phyloP scores from a whole-genome alignment of 2,329 filamentous ascomycete genomes.

The Penicillium sp. region DNA sequence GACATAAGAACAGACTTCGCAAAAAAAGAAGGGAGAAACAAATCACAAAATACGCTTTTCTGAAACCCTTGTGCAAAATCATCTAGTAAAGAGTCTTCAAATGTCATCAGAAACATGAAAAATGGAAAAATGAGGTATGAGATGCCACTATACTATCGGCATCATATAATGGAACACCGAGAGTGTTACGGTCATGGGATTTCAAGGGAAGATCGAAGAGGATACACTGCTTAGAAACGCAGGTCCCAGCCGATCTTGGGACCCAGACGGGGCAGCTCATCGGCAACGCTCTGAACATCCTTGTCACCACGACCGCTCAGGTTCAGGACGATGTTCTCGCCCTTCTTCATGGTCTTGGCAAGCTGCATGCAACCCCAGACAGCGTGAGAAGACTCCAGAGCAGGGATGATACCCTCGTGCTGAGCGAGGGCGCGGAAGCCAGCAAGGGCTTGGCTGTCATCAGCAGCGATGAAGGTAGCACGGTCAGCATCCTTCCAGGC shows the following conservation, averaged over 20 bases:
- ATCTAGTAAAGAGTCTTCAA: slow-evolving; percentile 1
- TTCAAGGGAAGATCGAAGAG: too few species aligned
- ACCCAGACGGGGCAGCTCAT: slow-evolving; percentile 85
- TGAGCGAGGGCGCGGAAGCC: slow-evolving; percentile 85
- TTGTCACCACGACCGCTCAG: slow-evolving; percentile 93
- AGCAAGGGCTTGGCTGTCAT: slow-evolving; percentile 84
- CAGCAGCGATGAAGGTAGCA: slow-evolving; percentile 87
- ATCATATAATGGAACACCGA: neutral
- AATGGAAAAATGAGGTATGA: neutral
- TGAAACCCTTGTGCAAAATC: slow-evolving; percentile 8
- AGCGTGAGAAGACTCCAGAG: slow-evolving; percentile 90
- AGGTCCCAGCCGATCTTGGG: slow-evolving; percentile 80
- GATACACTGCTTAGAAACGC: slow-evolving; percentile 50
- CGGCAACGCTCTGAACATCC: slow-evolving; percentile 97
- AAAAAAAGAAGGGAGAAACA: neutral
- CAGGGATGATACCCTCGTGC: slow-evolving; percentile 95
- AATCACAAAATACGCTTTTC: slow-evolving; percentile 15
- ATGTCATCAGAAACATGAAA: slow-evolving; percentile 1
- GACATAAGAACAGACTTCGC: neutral
- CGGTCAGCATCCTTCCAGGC: slow-evolving; percentile 89
- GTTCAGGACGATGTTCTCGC: slow-evolving; percentile 89
- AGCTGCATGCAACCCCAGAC: slow-evolving; percentile 87
- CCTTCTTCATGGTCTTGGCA: slow-evolving; percentile 89
- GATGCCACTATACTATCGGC: neutral
- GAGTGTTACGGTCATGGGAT: neutral